Base-by-base conservation (phyloP, 1,139 yeast species). In the Casaregolazyma suthepensis region DNA sequence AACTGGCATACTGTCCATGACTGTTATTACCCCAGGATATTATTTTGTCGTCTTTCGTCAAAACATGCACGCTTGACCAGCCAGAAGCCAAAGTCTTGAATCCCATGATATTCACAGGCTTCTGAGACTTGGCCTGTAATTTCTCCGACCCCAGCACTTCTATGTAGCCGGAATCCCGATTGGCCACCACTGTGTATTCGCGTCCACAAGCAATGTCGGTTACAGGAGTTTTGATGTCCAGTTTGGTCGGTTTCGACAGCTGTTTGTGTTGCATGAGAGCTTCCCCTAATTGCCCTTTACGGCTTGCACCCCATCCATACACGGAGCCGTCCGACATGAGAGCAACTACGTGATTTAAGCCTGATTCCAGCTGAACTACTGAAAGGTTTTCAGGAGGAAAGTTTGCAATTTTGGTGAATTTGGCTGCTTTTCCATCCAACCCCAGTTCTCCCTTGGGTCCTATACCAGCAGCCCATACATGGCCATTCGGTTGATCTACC, bases 371-470 rank as follows among this genome's bases (percentile, higher is more conserved):
- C 13, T 63, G 61, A 1, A 54, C 54, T 38, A 72, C 65, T 10
- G 18, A 15, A 9, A 46, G 53, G 5, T 55, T 55, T 1, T 19
- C 43, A 4, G 62, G 62, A 10, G 61, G 68, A 51, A 59, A 65
- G 12, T 48, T 50, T 22, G 29, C 49, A 9, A 61, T 46, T 37
- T 46, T 45, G 19, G 43, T 23, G 19, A 57, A 50, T n/a, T 51
- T 40, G 13, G 10, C 37, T 22, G 2, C 9, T 19, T 12, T 49
- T 59, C 57, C 12, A 0, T 86, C 90, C 3, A 77, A 61, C 0
- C 96, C 96, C 40, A 89, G 70, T 63, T 89, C 96, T 0, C 96
- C 96, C 57, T 83, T 82, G 0, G 70, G 66, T 0, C 96, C 96
- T 12, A 56, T 50, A 0, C 96, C 96, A 59, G 82, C 72, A 0